A percentile compares a stretch with the other conserved stretches of the same genome.
phyloP scores from a whole-genome alignment of 371 early-diverging fungal genomes.

The Coemansia sp. region DNA sequence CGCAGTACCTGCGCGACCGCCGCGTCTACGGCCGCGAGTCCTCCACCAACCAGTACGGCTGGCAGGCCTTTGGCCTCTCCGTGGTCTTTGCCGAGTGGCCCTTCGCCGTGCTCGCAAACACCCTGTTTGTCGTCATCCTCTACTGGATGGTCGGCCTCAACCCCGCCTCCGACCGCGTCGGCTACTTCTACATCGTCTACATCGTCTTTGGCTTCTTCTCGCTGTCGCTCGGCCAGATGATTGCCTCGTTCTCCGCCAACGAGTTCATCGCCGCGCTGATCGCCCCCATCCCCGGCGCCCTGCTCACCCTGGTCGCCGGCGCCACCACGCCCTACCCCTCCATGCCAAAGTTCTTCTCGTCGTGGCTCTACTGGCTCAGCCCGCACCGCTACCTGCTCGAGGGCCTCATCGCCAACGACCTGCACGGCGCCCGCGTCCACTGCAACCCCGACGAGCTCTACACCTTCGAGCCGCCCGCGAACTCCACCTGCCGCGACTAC shows the following conservation, averaged over 20 bases:
- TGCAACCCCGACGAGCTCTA: constrained; percentile 51
- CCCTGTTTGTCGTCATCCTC: constrained; percentile 66
- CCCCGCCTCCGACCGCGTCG: constrained; percentile 55
- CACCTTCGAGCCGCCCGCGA: constrained; percentile 58
- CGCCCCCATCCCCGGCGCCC: constrained; percentile 71
- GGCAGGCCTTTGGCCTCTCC: constrained; percentile 71
- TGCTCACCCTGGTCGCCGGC: constrained; percentile 72
- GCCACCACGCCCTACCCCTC: constrained; percentile 63
- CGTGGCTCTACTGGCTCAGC: constrained; percentile 76
- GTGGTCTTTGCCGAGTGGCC: constrained; percentile 55
- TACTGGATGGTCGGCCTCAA: constrained; percentile 72
- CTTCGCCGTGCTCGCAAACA: constrained; percentile 59
- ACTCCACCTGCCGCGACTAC: constrained; percentile 65
- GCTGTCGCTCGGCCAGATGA: constrained; percentile 67
- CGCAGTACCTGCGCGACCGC: constrained; percentile 71
- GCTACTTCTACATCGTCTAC: constrained; percentile 67
- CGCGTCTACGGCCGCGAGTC: constrained; percentile 71
- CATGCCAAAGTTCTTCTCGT: constrained; percentile 78
- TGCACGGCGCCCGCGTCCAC: constrained; percentile 57
- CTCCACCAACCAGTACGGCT: constrained; percentile 68
- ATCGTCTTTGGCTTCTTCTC: constrained; percentile 65
- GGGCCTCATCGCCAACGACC: constrained; percentile 69
- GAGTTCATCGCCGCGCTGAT: constrained; percentile 64
- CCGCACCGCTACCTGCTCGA: constrained; percentile 65
- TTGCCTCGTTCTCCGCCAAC: constrained; percentile 66